These are phyloP conservation scores for Alternaria sp. DNA, from an alignment of 2,329 filamentous ascomycete genomes.

Conservation along the genomic window DNA sequence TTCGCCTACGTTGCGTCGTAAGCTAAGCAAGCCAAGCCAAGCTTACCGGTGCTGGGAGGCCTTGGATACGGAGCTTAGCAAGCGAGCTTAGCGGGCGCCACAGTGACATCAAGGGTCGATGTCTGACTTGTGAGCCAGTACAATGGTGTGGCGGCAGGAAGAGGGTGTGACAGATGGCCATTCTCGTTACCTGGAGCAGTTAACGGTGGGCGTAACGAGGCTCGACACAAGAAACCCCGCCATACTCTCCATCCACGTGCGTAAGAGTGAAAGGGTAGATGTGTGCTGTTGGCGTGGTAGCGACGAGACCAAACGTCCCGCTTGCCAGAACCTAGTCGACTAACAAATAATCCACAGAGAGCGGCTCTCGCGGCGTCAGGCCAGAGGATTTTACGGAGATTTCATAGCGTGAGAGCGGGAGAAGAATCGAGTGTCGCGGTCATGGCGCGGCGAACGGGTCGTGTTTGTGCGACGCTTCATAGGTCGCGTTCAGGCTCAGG, in stretches of 20 bases:
- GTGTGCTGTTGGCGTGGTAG: conserved; percentile 3
- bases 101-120: conserved; percentile 17
- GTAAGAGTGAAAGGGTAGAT: conserved; percentile 1
- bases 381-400: conserved; percentile 25
- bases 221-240: neutral
- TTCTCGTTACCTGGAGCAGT: neutral
- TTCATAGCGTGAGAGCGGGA: conserved; percentile 16
- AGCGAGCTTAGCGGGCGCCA: conserved; percentile 15
- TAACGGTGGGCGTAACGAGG: neutral
- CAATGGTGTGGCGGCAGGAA: conserved; percentile 5
- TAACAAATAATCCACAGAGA: conserved; percentile 6
- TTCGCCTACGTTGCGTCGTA: conserved; percentile 12
- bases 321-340: conserved; percentile 7
- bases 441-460: conserved; percentile 22
- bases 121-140: conserved; percentile 1
- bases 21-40: conserved; percentile 22
- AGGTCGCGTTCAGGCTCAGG: conserved; percentile 25
- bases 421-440: conserved; percentile 21
- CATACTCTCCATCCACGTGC: neutral
- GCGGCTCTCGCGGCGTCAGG: conserved; percentile 20
- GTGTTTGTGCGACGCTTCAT: conserved; percentile 23
- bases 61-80: conserved; percentile 18
- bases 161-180: conserved; percentile 4
- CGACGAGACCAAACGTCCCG: conserved; percentile 14
- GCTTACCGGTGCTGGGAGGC: conserved; percentile 11